Conservation (phyloP, 176 grass and related monocot species). For the Rhynchospora breviuscula region DNA sequence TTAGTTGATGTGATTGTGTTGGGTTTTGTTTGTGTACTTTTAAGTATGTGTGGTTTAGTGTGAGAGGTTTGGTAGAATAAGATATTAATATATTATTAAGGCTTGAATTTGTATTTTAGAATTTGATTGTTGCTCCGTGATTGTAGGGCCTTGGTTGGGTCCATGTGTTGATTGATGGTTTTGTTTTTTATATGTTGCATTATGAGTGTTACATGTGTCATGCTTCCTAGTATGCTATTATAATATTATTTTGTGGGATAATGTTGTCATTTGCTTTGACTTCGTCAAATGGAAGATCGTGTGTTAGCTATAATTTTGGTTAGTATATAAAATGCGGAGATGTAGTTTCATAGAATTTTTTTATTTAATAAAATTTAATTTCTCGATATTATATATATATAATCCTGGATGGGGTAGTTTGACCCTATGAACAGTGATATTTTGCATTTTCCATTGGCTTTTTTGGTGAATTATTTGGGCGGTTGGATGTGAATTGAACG, state of each 20-base stretch:
- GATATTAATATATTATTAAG: slow-evolving; percentile 5
- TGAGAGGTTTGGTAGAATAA: slow-evolving; percentile 5
- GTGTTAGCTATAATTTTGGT: not conserved
- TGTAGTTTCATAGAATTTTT: no score
- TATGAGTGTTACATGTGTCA: slow-evolving; percentile 3
- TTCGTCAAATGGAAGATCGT: not conserved
- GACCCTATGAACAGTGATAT: no score
- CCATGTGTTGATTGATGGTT: not conserved
- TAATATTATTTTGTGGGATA: not conserved
- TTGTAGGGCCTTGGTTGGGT: not conserved
- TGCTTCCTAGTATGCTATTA: not conserved
- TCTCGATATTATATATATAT: no score
- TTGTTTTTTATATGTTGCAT: not conserved
- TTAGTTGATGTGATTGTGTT: not conserved
- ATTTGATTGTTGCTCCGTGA: not conserved
- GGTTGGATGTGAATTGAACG: no score
- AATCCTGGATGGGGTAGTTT: no score
- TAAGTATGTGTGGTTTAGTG: not conserved
- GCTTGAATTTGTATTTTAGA: not conserved
- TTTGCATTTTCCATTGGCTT: no score
- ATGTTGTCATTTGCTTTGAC: not conserved
- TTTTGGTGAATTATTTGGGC: no score
- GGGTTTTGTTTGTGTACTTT: not conserved
- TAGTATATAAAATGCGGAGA: not conserved
- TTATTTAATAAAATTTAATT: no score